Evolutionary conservation across 345 rosid species (phyloP), one percentile per base, ranked within the genome.

Genomic region (Brassica carinata): DNA sequence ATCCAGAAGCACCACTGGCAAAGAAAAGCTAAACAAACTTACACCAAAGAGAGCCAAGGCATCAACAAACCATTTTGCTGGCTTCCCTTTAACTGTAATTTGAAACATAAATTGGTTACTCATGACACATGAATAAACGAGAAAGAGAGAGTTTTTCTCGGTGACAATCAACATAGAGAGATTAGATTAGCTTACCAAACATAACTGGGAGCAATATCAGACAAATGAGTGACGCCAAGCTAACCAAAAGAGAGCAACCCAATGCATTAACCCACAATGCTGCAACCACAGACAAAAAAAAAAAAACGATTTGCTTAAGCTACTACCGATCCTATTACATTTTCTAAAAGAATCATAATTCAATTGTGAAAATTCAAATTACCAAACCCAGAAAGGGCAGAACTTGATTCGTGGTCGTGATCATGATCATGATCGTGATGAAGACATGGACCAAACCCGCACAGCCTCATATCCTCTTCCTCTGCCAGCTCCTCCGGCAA

Each of bases 191-290:
- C 86, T 81, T 83, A 96, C 99, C 86, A 73, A 92, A 96, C 63
- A 96, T 84, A 72, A 96, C 34, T 0, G 99, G 99, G 85, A 96
- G 88, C 79, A 96, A 67, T 77, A 94, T 79, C 69, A 96, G 85
- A 81, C 98, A 96, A 75, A 94, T 83, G 69, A 96, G 97, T 61
- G 99, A 93, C n/a, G 98, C 98, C 87, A 94, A 91, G 90, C 98
- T 96, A 78, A 96, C 98, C 87, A 96, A 87, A 71, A 96, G 92
- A 17, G 99, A 96, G 87, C 99, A 96, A 34, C 99, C 98, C 92
- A 96, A 67, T 64, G 99, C 96, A 84, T 79, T 79, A 3, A 89
- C 14, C 99, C 99, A 96, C 51, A 96, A 84, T 27, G 90, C 98
- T 94, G 69, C 58, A 17, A 26, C n/a, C 33, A 45, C 5, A 5